Percentiles rank a stretch among this genome's conserved stretches.
phyloP scores from a whole-genome alignment of 1,139 yeast genomes.

The Debaryomyces fabryi region DNA sequence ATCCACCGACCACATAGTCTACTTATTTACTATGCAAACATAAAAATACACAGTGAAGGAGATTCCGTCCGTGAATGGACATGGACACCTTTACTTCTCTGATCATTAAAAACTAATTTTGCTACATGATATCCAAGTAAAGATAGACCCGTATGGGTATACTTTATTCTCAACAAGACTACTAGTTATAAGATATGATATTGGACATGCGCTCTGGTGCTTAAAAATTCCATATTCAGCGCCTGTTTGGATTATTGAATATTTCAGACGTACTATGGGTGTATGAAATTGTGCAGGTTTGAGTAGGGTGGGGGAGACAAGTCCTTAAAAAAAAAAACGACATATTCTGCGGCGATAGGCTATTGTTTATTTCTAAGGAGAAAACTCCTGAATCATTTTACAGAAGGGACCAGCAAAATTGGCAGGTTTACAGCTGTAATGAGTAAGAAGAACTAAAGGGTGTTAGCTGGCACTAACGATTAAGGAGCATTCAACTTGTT shows the following conservation, averaged over 20 bases:
- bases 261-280: neutral
- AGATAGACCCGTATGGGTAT: neutral
- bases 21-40: neutral
- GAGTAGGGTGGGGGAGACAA: neutral
- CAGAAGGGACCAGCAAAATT: too few relatives aligned
- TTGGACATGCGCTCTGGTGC: too few relatives aligned
- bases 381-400: too few relatives aligned
- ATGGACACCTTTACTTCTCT: too few relatives aligned
- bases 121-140: neutral
- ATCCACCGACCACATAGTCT: neutral
- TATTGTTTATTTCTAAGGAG: too few relatives aligned
- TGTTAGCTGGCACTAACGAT: neutral
- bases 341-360: neutral
- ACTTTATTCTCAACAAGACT: too few relatives aligned
- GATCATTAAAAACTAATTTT: neutral
- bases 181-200: too few relatives aligned
- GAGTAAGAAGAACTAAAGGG: neutral
- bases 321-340: neutral
- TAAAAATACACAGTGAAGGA: neutral
- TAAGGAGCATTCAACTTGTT: neutral
- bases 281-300: neutral
- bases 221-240: neutral
- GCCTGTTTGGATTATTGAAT: neutral
- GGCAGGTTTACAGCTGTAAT: neutral
- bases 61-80: too few relatives aligned